Evolutionary conservation across 2,329 filamentous ascomycete genomes (phyloP).

Genomic region (Pezicula carpinea): DNA sequence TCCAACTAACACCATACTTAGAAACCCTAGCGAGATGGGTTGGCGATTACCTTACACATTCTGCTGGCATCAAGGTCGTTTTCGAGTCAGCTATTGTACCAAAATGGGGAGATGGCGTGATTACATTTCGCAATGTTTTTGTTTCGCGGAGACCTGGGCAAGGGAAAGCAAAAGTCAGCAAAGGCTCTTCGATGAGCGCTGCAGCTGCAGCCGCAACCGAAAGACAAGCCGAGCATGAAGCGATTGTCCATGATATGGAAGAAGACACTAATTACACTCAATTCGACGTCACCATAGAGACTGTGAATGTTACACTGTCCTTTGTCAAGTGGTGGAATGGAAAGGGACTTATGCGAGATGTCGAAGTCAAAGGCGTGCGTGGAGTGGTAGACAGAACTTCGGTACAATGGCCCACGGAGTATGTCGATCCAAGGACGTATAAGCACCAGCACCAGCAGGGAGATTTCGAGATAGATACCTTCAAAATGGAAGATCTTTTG

Average conservation of each 20-base stretch:
- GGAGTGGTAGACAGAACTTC: slow-evolving; percentile 88
- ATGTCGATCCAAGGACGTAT: slow-evolving; percentile 78
- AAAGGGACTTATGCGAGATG: slow-evolving; percentile 83
- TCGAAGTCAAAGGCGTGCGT: slow-evolving; percentile 89
- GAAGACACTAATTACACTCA: slow-evolving; percentile 98
- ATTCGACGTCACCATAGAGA: slow-evolving; percentile 91
- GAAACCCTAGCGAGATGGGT: slow-evolving; percentile 92
- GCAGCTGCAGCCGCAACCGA: slow-evolving; percentile 80
- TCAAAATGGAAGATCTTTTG: slow-evolving; percentile 91
- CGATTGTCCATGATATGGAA: slow-evolving; percentile 39
- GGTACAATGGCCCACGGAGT: slow-evolving; percentile 65
- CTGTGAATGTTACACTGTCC: slow-evolving; percentile 91
- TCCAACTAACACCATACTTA: slow-evolving; percentile 30
- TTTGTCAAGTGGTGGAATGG: slow-evolving; percentile 99
- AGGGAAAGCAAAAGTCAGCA: slow-evolving; percentile 75
- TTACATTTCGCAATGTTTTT: slow-evolving; percentile 94
- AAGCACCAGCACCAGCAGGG: slow-evolving; percentile 83
- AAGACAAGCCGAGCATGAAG: slow-evolving; percentile 46
- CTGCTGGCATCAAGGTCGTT: slow-evolving; percentile 86
- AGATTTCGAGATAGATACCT: slow-evolving; percentile 95
- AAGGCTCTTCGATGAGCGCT: slow-evolving; percentile 80
- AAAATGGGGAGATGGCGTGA: slow-evolving; percentile 91
- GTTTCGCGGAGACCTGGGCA: slow-evolving; percentile 88
- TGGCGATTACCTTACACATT: slow-evolving; percentile 91
- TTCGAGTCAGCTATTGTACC: slow-evolving; percentile 98